phyloP scores from a whole-genome alignment of 2,329 filamentous ascomycete species.

The Penicillium glabrum region DNA sequence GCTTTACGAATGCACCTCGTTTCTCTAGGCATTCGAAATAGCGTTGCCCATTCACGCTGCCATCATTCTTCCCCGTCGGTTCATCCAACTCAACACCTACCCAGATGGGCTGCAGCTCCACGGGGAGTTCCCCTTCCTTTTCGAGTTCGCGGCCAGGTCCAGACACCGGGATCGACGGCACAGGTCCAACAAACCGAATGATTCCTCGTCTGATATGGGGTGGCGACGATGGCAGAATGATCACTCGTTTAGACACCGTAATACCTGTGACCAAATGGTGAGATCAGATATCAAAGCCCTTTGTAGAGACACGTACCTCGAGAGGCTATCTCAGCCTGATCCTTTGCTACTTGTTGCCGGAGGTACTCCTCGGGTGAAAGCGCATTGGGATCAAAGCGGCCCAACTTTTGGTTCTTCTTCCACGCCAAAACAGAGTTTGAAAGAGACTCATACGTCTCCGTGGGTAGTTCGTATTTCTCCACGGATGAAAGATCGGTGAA shows the following conservation, averaged over 20 bases:
- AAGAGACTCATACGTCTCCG: slow-evolving; percentile 80
- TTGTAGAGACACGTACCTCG: slow-evolving; percentile 53
- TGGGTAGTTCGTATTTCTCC: slow-evolving; percentile 87
- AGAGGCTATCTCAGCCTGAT: slow-evolving; percentile 60
- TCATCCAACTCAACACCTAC: slow-evolving; percentile 63
- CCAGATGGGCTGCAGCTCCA: slow-evolving; percentile 46
- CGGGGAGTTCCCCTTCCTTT: slow-evolving; percentile 19
- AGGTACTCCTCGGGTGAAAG: slow-evolving; percentile 72
- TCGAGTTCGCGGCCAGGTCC: slow-evolving; percentile 26
- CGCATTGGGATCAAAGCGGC: slow-evolving; percentile 87
- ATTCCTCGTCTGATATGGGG: slow-evolving; percentile 46
- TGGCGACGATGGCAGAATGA: slow-evolving; percentile 42
- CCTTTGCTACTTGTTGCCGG: slow-evolving; percentile 63
- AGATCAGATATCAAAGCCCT: not conserved
- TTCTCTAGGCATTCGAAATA: slow-evolving; percentile 57
- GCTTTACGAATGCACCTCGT: slow-evolving; percentile 61
- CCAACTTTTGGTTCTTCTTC: slow-evolving; percentile 95
- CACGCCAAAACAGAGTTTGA: slow-evolving; percentile 87
- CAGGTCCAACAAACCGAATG: slow-evolving; percentile 43
- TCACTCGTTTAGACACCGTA: slow-evolving; percentile 43
- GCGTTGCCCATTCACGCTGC: slow-evolving; percentile 49
- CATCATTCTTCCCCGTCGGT: slow-evolving; percentile 66
- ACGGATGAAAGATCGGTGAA: slow-evolving; percentile 78
- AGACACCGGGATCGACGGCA: slow-evolving; percentile 39
- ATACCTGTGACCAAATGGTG: slow-evolving; percentile 38